These are phyloP conservation scores for Chernovozyma aurita DNA, from an alignment of 1,139 yeast species.

Conservation along the genomic window DNA sequence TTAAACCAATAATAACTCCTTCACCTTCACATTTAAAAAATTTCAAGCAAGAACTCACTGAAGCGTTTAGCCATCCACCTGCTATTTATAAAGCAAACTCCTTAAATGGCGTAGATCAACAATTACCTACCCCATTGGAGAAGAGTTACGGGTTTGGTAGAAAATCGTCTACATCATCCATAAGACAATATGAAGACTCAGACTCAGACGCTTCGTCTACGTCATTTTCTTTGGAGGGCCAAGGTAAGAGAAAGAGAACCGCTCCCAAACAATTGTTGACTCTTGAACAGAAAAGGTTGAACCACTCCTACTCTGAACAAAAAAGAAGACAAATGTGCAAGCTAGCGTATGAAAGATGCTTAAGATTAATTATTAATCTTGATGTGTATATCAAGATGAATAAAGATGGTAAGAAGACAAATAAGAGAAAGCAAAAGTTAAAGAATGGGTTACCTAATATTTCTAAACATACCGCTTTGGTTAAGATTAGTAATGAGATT, in stretches of 20 bases:
- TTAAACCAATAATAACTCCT: conserved; percentile 4
- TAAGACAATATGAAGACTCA: neutral
- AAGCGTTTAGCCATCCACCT: conserved; percentile 38
- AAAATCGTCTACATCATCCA: too few relatives aligned
- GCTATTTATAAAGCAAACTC: conserved; percentile 8
- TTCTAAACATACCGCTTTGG: conserved; percentile 43
- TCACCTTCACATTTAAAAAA: conserved; percentile 9
- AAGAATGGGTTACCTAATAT: conserved; percentile 47
- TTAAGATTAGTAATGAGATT: conserved; percentile 40
- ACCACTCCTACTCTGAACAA: conserved; percentile 75
- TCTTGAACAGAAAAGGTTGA: conserved; percentile 63
- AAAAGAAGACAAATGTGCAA: conserved; percentile 70
- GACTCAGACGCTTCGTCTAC: neutral
- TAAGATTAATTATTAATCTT: conserved; percentile 37
- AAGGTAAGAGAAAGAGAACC: conserved; percentile 27
- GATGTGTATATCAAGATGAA: conserved; percentile 33
- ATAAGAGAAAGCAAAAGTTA: conserved; percentile 38
- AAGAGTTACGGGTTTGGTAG: too few relatives aligned
- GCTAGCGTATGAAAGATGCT: conserved; percentile 52
- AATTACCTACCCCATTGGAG: too few relatives aligned
- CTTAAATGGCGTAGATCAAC: neutral
- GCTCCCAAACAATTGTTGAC: conserved; percentile 47
- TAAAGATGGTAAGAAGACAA: conserved; percentile 24
- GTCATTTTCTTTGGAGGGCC: conserved; percentile 6
- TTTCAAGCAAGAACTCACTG: conserved; percentile 29